Base-by-base conservation (phyloP, 2,329 filamentous ascomycete species). In the Torrubiella hemipterigena region DNA sequence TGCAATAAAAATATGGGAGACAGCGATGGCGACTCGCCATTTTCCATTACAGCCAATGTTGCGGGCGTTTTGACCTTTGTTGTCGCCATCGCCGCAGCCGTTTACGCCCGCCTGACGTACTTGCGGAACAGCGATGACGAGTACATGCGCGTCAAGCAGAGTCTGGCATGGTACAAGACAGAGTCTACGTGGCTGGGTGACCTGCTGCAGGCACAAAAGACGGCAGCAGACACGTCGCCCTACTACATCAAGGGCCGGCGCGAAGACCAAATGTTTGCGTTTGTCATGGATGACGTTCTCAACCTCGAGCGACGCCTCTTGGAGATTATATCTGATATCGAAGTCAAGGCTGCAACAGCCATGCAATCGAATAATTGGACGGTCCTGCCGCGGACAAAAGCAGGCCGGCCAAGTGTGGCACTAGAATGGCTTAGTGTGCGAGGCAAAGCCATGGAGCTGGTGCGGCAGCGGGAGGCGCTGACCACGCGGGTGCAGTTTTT, bases 111-210 rank as follows among this genome's bases (percentile, higher is more conserved):
- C 20, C 40, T 67, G 28, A 58, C 50, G 7, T 63, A 63, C 35
- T 45, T 67, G 16, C 58, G 57, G 22, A 61, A 61, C 38, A 61
- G 61, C 31, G 55, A 64, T 35, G 49, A 52, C 8, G 63, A 67
- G 43, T 65, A 63, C 34, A 61, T 65, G 37, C 55, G 54, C 21
- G 58, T 65, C 34, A 65, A 67, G 37, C 53, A 57, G 3, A 58
- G 55, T 4, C 47, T 66, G 6, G 58, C 51, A 7, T 66, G 62
- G 61, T 67, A 58, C 44, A 67, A 66, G 42, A 66, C 59, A 1
- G 62, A 66, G 44, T 61, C 57, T 3, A 47, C 52, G 6, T 67
- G 58, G 56, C 52, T 67, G 11, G 44, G 54, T 4, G 56, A 63
- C 31, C 54, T 66, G 1, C 43, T 50, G 28, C 42, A 45, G 12